Evolutionary conservation across 768 basidiomycete genomes (phyloP).

Genomic region (Hortiboletus campestris): DNA sequence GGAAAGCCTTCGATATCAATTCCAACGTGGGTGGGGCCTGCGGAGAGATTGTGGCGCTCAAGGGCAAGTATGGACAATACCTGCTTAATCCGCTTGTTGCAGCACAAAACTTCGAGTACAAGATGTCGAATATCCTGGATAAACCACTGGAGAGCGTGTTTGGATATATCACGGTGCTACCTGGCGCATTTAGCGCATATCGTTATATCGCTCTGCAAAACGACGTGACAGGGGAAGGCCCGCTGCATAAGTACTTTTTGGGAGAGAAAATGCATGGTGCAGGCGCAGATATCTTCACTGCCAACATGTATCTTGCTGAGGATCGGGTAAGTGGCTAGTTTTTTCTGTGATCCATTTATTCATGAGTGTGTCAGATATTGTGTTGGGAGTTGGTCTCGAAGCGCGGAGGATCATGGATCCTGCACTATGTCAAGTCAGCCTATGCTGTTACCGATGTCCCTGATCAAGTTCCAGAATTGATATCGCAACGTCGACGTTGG

Average conservation of each 20-base stretch:
- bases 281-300: slow-evolving; percentile 88
- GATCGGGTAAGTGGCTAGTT: slow-evolving; percentile 54
- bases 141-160: slow-evolving; percentile 89
- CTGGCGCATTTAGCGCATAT: slow-evolving; percentile 91
- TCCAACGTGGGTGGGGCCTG: slow-evolving; percentile 91
- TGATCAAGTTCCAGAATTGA: slow-evolving; percentile 90
- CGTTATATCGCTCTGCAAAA: slow-evolving; percentile 91
- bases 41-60: slow-evolving; percentile 92
- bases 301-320: slow-evolving; percentile 95
- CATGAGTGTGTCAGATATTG: slow-evolving; percentile 58
- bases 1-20: slow-evolving; percentile 94
- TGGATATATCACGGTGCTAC: slow-evolving; percentile 93
- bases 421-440: slow-evolving; percentile 96
- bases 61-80: slow-evolving; percentile 78
- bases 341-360: background rate
- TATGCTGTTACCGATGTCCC: slow-evolving; percentile 93
- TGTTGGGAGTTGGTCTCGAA: slow-evolving; percentile 99
- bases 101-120: slow-evolving; percentile 93
- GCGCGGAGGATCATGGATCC: slow-evolving; percentile 81
- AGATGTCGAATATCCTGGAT: slow-evolving; percentile 91
- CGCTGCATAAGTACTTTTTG: slow-evolving; percentile 92
- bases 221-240: slow-evolving; percentile 78
- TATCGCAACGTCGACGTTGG: slow-evolving; percentile 95
- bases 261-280: slow-evolving; percentile 94
- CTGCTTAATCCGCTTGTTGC: slow-evolving; percentile 85